phyloP scores from a whole-genome alignment of 441 rosid species.

The Erodium texanum region DNA sequence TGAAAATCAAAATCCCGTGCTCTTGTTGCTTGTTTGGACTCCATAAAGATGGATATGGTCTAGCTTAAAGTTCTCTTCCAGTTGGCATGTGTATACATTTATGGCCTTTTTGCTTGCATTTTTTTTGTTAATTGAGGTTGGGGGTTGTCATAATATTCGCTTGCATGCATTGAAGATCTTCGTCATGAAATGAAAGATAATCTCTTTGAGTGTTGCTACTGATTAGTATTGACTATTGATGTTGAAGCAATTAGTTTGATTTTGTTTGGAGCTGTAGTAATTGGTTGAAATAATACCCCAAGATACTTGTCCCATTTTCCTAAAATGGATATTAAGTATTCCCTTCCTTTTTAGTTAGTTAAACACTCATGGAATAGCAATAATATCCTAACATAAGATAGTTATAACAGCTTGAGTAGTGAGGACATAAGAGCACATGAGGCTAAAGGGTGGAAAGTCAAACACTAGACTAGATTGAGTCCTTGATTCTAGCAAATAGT shows the following conservation, averaged over 20 bases:
- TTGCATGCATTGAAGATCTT: not conserved
- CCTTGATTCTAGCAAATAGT: not conserved
- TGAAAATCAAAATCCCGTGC: not conserved
- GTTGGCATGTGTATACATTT: not conserved
- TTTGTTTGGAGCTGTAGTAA: not conserved
- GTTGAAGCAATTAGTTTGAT: not conserved
- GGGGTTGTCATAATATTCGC: not conserved
- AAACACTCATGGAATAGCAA: too few species aligned
- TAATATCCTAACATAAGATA: too few species aligned
- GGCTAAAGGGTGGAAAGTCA: too few species aligned
- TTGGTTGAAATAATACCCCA: too few species aligned
- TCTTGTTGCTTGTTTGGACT: not conserved
- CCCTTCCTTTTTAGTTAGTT: not conserved
- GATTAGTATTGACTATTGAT: too few species aligned
- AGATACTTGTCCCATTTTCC: too few species aligned
- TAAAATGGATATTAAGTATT: too few species aligned
- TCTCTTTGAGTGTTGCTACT: not conserved
- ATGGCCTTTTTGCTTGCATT: not conserved
- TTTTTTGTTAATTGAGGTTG: not conserved
- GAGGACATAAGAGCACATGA: too few species aligned
- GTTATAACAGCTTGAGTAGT: too few species aligned
- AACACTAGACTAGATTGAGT: not conserved
- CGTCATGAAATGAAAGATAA: not conserved
- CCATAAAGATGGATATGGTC: not conserved
- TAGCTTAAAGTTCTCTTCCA: not conserved